Percentiles rank a stretch among this genome's conserved stretches.
Evolutionary conservation across 2,329 filamentous ascomycete species (phyloP).

Genomic region (Tolypocladium ophioglossoides): DNA sequence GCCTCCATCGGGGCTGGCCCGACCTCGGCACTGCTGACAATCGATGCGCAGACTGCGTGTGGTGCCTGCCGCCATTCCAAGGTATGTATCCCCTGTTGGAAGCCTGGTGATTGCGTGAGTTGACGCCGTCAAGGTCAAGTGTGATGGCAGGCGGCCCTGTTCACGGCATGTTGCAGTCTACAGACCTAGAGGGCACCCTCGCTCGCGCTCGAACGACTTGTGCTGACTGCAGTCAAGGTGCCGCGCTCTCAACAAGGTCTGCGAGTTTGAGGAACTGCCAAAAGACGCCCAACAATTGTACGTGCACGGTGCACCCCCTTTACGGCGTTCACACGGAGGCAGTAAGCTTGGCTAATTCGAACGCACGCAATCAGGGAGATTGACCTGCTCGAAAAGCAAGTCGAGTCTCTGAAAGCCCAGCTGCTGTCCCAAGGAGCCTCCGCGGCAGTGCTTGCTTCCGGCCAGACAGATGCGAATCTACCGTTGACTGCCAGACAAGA

Average conservation of each 20-base stretch:
- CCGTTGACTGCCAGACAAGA: background rate
- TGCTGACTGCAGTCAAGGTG: constrained; percentile 7
- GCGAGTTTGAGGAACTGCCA: constrained; percentile 11
- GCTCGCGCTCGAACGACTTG: too few species aligned
- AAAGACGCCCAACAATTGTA: constrained; percentile 12
- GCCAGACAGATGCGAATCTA: background rate
- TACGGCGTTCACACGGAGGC: background rate
- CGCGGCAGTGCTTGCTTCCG: background rate
- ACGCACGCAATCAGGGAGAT: background rate
- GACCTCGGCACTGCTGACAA: background rate
- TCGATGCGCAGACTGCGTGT: constrained; percentile 12
- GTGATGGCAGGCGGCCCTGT: constrained; percentile 14
- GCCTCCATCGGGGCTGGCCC: background rate
- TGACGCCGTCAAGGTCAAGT: constrained; percentile 8
- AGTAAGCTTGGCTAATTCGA: background rate
- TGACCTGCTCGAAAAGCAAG: background rate
- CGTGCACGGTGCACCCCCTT: background rate
- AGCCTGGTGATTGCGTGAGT: background rate
- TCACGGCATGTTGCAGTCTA: constrained; percentile 8
- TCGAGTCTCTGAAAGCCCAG: constrained; percentile 2
- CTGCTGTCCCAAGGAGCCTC: background rate
- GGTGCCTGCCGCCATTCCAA: constrained; percentile 15
- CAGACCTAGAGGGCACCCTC: too few species aligned
- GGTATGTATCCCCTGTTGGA: background rate
- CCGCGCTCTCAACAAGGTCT: constrained; percentile 9